Percentiles rank a stretch among this genome's conserved stretches.
Evolutionary conservation across 257 asterid genomes (phyloP).

Genomic region (Solanum lignicaule): DNA sequence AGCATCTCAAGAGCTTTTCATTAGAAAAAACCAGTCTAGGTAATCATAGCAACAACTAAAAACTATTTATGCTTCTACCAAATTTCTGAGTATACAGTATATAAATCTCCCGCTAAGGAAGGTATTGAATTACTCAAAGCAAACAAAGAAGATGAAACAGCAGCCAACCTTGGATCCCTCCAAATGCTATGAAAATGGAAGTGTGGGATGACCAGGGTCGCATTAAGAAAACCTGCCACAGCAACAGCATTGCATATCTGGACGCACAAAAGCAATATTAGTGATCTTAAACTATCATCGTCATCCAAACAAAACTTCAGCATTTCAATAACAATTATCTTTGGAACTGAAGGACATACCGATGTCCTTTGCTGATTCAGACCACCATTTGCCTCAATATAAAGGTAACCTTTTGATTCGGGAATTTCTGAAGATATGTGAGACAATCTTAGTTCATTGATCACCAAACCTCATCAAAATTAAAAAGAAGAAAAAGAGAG

Average conservation of each 20-base stretch:
- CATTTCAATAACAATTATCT: background rate
- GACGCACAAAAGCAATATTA: conserved; percentile 14
- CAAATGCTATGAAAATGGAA: conserved; percentile 97
- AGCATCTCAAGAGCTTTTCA: background rate
- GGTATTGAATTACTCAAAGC: background rate
- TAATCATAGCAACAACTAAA: background rate
- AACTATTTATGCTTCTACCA: background rate
- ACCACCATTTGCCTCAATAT: conserved; percentile 90
- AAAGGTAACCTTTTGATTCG: conserved; percentile 46
- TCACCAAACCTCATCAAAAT: conserved; percentile 2
- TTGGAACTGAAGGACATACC: conserved; percentile 26
- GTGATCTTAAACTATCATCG: background rate
- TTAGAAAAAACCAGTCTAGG: background rate
- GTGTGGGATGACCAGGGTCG: conserved; percentile 87
- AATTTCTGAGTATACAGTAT: background rate
- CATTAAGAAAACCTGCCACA: conserved; percentile 95
- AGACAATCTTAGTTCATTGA: background rate
- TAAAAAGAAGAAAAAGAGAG: background rate
- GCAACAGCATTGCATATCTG: conserved; percentile 99
- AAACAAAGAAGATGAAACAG: background rate
- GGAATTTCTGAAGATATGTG: conserved; percentile 24
- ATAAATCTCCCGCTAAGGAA: background rate
- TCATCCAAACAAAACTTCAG: background rate
- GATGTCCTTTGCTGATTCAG: conserved; percentile 97
- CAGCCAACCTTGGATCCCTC: conserved; percentile 88